Percentiles rank a stretch among this genome's conserved stretches.
Evolutionary conservation across 352 stramenopile species (phyloP).

Genomic region (Globisporangium spinosum): DNA sequence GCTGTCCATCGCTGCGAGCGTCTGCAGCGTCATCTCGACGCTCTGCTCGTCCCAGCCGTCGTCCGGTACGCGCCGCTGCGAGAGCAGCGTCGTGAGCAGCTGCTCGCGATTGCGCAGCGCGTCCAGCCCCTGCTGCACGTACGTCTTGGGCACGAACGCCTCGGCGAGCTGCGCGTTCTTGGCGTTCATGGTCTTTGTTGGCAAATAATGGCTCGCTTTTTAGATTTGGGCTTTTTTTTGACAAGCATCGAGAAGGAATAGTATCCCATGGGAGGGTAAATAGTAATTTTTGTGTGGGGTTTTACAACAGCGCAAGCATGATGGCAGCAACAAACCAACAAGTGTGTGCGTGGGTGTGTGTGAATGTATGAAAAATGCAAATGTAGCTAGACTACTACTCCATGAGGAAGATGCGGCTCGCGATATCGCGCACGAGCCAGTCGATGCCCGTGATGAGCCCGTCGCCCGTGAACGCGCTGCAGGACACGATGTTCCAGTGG

Average conservation of each 20-base stretch:
- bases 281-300: background rate
- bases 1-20: constrained; percentile 91
- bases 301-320: background rate
- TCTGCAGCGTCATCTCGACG: constrained; percentile 84
- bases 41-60: constrained; percentile 87
- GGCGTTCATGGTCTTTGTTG: constrained; percentile 36
- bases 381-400: background rate
- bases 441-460: constrained; percentile 96
- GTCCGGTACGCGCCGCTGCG: constrained; percentile 81
- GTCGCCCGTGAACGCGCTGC: constrained; percentile 94
- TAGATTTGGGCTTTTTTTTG: background rate
- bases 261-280: background rate
- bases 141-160: constrained; percentile 58
- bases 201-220: background rate
- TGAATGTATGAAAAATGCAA: too few species aligned
- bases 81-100: constrained; percentile 71
- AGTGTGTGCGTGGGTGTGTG: background rate
- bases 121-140: constrained; percentile 76
- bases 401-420: constrained; percentile 92
- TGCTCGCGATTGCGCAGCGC: constrained; percentile 62
- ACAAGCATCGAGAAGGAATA: constrained; percentile 2
- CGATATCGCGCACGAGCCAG: constrained; percentile 97
- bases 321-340: background rate
- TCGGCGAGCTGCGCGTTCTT: constrained; percentile 47
- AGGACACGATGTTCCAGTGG: constrained; percentile 92